Evolutionary conservation across 192 early-diverging fungal species (phyloP), one percentile per base, ranked within the genome.

Genomic region (Podila minutissima): DNA sequence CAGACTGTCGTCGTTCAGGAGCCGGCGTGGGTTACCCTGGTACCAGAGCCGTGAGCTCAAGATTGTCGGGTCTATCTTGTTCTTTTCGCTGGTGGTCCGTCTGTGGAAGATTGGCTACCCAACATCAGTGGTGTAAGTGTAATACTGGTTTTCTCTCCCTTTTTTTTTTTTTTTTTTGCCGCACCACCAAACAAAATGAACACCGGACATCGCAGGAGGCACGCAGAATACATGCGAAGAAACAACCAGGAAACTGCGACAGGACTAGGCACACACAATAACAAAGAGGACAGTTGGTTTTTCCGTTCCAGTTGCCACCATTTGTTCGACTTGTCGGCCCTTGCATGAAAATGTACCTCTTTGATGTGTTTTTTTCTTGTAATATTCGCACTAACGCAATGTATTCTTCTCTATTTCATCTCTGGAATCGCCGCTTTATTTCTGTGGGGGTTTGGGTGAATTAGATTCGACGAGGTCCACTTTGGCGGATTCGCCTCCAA

Each of bases 381-480:
- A 4, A 3, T 3, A 17, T 46, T 46, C 41, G 41, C 15, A 15
- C 41, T 46, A 46, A 46, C 41, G 41, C 41, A 46, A 46, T 46
- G 13, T 46, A 46, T 46, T 46, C 4, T 46, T 46, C 38, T 41
- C 33, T 7, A 35, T 35, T 7, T 35, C 33, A 0, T 0, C 33
- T 35, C 33, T 35, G 33, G 19, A 74, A n/a, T 46, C 33, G 37
- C 59, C 59, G 64, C 8, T 66, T 2, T 49, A 28, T 66, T 55
- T 67, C 29, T 35, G 24, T 62, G n/a, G 49, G 33, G 24, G 19
- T 32, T 32, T 49, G 24, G 38, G 38, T 58, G 17, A 53, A 63
- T 28, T 74, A 95, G 93, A 3, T 99, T 99, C 82, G 97, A 99
- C 79, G 97, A 99, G 86, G 97, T 99, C 59, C 97, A 99, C 69